Evolutionary conservation across 2,329 filamentous ascomycete genomes (phyloP).

Genomic region (Knoxdaviesia capensis): DNA sequence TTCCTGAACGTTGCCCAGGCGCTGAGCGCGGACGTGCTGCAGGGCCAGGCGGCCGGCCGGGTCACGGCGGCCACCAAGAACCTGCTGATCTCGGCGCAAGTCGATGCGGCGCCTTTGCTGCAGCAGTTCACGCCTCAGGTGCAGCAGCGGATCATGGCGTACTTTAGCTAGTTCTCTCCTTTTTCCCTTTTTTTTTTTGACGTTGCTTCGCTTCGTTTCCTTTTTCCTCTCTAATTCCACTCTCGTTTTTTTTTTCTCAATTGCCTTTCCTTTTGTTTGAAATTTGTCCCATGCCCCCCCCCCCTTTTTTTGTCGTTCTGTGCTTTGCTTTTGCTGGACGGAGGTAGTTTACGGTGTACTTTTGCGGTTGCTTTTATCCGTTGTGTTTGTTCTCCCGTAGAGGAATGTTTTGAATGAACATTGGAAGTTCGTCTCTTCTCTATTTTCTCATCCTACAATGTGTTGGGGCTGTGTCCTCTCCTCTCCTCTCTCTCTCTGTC

Average conservation of each 20-base stretch:
- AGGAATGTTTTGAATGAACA: too few relatives aligned
- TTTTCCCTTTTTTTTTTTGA: slow-evolving; percentile 1
- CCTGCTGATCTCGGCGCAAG: slow-evolving; percentile 50
- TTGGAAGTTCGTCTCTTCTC: too few relatives aligned
- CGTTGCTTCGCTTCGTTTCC: neutral
- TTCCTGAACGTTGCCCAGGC: slow-evolving; percentile 77
- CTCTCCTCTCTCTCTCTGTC: too few relatives aligned
- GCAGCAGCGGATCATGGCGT: slow-evolving; percentile 59
- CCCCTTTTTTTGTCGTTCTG: neutral
- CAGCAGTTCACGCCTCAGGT: slow-evolving; percentile 59
- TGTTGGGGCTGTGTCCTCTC: too few relatives aligned
- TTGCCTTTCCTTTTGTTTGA: neutral
- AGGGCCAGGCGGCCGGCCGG: slow-evolving; percentile 60
- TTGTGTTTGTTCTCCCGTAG: too few relatives aligned
- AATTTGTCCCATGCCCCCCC: neutral
- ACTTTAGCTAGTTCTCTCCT: slow-evolving; percentile 39
- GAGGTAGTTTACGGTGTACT: slow-evolving; percentile 11
- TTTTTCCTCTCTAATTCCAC: slow-evolving; percentile 1
- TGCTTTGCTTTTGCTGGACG: slow-evolving; percentile 1
- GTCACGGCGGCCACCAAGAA: slow-evolving; percentile 63
- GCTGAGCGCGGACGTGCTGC: slow-evolving; percentile 75
- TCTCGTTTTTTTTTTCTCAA: slow-evolving; percentile 2
- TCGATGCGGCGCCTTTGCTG: slow-evolving; percentile 59
- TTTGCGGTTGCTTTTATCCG: too few relatives aligned
- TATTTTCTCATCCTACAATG: too few relatives aligned